Conservation (phyloP, 306 rosid genomes). For the Cucurbita argyrosperma region DNA sequence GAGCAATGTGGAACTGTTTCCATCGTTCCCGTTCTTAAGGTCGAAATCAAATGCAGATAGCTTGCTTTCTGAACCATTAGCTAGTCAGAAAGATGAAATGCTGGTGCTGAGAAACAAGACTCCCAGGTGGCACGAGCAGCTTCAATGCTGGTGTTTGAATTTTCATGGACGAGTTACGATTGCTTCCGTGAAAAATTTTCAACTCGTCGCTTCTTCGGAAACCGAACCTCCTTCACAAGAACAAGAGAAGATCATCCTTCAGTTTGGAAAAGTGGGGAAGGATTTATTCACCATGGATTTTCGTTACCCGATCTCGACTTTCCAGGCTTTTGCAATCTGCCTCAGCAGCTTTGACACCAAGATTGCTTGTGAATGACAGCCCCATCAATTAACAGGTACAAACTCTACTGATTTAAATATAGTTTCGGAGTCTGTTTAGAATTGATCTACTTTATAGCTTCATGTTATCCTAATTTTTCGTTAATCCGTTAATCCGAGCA, state of each 20-base stretch:
- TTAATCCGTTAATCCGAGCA: background rate
- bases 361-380: slow-evolving; percentile 59
- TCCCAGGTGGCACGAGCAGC: slow-evolving; percentile 75
- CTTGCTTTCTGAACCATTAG: slow-evolving; percentile 29
- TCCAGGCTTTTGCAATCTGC: slow-evolving; percentile 69
- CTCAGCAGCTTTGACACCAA: slow-evolving; percentile 77
- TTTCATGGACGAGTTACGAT: slow-evolving; percentile 63
- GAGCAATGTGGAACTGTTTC: slow-evolving; percentile 29
- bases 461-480: background rate
- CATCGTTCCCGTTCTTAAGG: slow-evolving; percentile 37
- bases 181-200: slow-evolving; percentile 69
- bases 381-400: background rate
- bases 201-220: slow-evolving; percentile 56
- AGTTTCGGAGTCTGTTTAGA: background rate
- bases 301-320: slow-evolving; percentile 62
- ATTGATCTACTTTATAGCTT: background rate
- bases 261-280: slow-evolving; percentile 64
- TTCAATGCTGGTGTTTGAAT: slow-evolving; percentile 71
- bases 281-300: slow-evolving; percentile 68
- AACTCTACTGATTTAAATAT: background rate
- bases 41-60: slow-evolving; percentile 38
- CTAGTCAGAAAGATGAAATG: slow-evolving; percentile 29
- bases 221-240: slow-evolving; percentile 41
- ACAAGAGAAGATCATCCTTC: slow-evolving; percentile 57
- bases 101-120: slow-evolving; percentile 54